Percentiles rank a stretch among this genome's conserved stretches.
These are phyloP conservation scores for Amylostereum areolatum DNA, from an alignment of 1,284 basidiomycete genomes.

Conservation along the genomic window DNA sequence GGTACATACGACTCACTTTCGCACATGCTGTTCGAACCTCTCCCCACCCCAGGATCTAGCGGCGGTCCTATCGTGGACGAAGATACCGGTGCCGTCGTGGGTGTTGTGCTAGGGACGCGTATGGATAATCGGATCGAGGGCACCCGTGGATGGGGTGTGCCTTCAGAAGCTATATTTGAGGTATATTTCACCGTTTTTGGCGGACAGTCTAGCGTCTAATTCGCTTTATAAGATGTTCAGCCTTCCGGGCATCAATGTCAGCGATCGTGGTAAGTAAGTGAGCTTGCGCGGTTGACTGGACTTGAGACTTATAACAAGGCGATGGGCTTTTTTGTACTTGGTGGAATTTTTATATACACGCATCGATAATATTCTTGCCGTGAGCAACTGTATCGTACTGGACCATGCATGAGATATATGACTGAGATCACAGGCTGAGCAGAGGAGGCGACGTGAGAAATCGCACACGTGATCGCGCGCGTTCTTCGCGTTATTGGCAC, in stretches of 20 bases:
- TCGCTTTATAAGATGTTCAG: slow-evolving; percentile 42
- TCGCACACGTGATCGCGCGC: no score
- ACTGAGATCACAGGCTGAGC: no score
- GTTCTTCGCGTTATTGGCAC: no score
- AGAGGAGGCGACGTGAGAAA: no score
- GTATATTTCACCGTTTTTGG: slow-evolving; percentile 23
- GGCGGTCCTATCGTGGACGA: slow-evolving; percentile 68
- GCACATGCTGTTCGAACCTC: slow-evolving; percentile 48
- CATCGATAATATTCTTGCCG: no score
- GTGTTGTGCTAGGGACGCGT: slow-evolving; percentile 59
- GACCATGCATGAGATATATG: no score
- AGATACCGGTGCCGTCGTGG: slow-evolving; percentile 61
- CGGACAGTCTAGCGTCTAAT: background rate
- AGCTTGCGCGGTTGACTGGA: background rate
- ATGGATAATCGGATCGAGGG: slow-evolving; percentile 55
- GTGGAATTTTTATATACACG: no score
- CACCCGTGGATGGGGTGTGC: slow-evolving; percentile 61
- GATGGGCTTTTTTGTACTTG: no score
- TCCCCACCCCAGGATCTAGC: slow-evolving; percentile 63
- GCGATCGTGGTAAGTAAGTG: slow-evolving; percentile 4
- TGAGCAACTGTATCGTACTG: no score
- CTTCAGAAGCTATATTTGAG: slow-evolving; percentile 65
- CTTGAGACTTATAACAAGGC: no score
- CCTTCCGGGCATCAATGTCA: slow-evolving; percentile 23
- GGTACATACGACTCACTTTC: slow-evolving; percentile 68